Evolutionary conservation across 139 green algal species (phyloP), one percentile per base, ranked within the genome.

Genomic region (Deuterostichococcus epilithicus): DNA sequence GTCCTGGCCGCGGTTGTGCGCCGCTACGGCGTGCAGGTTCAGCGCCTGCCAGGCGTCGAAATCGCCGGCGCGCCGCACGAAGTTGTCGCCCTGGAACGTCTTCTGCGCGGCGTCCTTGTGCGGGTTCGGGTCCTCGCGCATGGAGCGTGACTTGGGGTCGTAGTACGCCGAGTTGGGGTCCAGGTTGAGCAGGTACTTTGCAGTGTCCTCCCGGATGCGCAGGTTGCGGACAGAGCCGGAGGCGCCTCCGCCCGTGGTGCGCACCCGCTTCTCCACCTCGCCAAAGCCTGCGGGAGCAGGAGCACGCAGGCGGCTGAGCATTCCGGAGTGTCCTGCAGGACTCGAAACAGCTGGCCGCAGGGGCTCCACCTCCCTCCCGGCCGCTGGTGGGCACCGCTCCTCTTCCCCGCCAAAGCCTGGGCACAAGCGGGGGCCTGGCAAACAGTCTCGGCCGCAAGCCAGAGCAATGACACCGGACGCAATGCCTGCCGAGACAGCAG

Each of bases 151-250:
- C 86, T 99, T 99, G 72, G 96, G 96, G 88, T 99, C 96, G 80
- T 99, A 99, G 87, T 99, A 90, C 15, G 96, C 95, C 1, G 87
- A 95, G 85, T 96, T 92, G 15, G 85, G 33, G 82, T 99, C 96
- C 83, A 99, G 85, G 81, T 99, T 99, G 63, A 97, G 87, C 74
- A 99, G 90, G 83, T 99, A 99, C 87, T 99, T 99, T 67, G 96
- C 96, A 0, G 95, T 99, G 86, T 99, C 96, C 81, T 99, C 96
- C n/a, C 96, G 91, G 77, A 99, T 98, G 70, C 96, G 92, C 85
- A 99, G 90, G 89, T 99, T 99, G 72, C 94, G 88, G 70, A 97
- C 92, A 1, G 86, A 91, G 2, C 92, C 94, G 0, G 91, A 93
- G 38, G 86, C 84, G 70, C 96, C 96, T 35, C 96, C 96, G 5